A percentile compares a stretch with the other conserved stretches of the same genome.
These are phyloP conservation scores for Lactifluus volemus DNA, from an alignment of 768 basidiomycete species.

Conservation along the genomic window DNA sequence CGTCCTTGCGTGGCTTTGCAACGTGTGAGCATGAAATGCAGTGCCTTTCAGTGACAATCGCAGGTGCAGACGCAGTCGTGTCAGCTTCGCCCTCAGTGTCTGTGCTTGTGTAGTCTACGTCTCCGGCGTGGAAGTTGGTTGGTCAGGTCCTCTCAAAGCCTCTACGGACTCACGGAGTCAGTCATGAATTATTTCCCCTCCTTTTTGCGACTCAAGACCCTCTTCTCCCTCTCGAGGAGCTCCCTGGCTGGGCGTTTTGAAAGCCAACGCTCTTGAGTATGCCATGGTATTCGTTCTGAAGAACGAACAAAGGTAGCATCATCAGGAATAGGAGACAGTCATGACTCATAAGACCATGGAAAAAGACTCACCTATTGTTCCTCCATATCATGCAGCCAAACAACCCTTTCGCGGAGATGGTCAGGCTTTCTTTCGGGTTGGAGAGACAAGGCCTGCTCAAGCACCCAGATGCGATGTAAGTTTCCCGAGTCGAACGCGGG, in stretches of 20 bases:
- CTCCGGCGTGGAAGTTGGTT: background rate
- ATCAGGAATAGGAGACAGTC: background rate
- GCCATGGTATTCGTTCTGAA: conserved; percentile 7
- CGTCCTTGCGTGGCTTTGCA: conserved; percentile 14
- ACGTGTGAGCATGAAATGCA: conserved; percentile 16
- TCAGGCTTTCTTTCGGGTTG: conserved; percentile 12
- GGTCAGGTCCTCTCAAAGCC: conserved; percentile 11
- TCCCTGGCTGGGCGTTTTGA: conserved; percentile 9
- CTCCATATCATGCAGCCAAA: conserved; percentile 12
- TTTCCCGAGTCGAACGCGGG: conserved; percentile 9
- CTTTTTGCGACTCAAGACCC: conserved; percentile 9
- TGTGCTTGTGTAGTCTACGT: conserved; percentile 6
- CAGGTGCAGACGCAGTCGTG: conserved; percentile 5
- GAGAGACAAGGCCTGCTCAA: conserved; percentile 2
- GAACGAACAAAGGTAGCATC: background rate
- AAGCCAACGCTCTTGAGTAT: conserved; percentile 14
- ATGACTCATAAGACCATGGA: background rate
- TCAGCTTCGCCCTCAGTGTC: conserved; percentile 14
- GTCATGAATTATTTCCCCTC: conserved; percentile 8
- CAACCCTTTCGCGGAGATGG: conserved; percentile 5
- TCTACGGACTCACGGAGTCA: conserved; percentile 5
- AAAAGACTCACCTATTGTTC: conserved; percentile 12
- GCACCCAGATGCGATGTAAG: conserved; percentile 14
- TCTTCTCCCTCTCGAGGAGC: conserved; percentile 7
- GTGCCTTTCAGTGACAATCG: conserved; percentile 3